Evolutionary conservation across 2,329 filamentous ascomycete species (phyloP), one percentile per base, ranked within the genome.

Genomic region (Paecilomyces dactylethromorphus): DNA sequence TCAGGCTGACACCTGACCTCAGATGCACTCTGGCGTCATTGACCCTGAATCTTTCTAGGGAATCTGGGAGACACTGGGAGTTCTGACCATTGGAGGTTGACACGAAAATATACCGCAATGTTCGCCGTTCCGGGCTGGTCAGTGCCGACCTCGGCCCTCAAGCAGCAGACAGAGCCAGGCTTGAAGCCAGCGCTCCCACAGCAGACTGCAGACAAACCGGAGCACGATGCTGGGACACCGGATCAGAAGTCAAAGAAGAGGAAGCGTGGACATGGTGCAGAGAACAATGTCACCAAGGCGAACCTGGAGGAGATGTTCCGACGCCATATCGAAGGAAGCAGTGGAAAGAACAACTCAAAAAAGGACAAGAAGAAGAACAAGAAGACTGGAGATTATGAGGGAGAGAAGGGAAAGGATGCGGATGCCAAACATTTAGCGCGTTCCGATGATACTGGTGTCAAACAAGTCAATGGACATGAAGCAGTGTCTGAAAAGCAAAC

Each of bases 51-150:
- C 22, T 11, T n/a, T 26, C 29, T 22, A 21, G 13, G 1, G 18
- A 12, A 2, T 45, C 39, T 15, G n/a, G 18, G 18, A 12, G 3
- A 2, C 18, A 8, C n/a, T 39, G 5, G 8, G 7, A 3, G 39
- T 45, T 1, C n/a, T 45, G 18, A 45, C 6, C 21, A 1, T 18
- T 21, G 2, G n/a, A 45, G n/a, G 21, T 18, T 8, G n/a, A 6
- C n/a, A 6, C 39, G 39, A 3, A 12, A 7, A 18, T 21, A 45
- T 45, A n/a, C 53, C 39, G 65, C 33, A 61, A 75, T 97, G 93
- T 97, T 97, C 74, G 88, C 92, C 10, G 92, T 97, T 31, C 90
- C 90, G 69, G 94, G 94, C 66, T 97, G 93, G 92, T 91, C 91
- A 45, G 82, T 97, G 35, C 85, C 90, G 58, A 83, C 87, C 62